These are phyloP conservation scores for Diphasiastrum complanatum DNA, from an alignment of 83 land plant species.

Conservation along the genomic window DNA sequence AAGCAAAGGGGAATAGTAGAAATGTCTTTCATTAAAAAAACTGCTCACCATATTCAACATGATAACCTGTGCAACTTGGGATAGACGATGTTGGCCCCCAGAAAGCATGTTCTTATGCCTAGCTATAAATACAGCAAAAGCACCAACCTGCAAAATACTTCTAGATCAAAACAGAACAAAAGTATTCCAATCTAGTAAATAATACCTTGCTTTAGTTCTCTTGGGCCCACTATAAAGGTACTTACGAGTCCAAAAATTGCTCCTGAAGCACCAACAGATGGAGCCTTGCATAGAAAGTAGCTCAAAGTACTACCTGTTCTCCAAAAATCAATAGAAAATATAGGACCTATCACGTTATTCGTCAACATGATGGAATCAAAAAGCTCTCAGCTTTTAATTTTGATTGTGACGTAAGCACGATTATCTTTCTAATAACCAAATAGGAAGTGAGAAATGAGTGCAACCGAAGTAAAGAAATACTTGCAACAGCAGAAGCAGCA, in stretches of 20 bases:
- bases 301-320: constrained; percentile 64
- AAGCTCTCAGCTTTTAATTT: no score
- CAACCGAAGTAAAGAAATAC: constrained; percentile 29
- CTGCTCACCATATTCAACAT: constrained; percentile 12
- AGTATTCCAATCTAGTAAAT: no score
- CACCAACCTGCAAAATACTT: constrained; percentile 10
- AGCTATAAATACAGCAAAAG: constrained; percentile 13
- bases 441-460: not conserved
- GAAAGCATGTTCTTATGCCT: constrained; percentile 12
- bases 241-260: constrained; percentile 87
- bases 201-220: no score
- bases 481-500: constrained; percentile 61
- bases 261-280: constrained; percentile 89
- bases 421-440: no score
- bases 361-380: no score
- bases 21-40: not conserved
- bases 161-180: no score
- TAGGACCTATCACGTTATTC: not conserved
- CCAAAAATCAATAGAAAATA: no score
- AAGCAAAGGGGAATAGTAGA: not conserved
- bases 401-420: no score
- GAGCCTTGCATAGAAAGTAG: constrained; percentile 51
- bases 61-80: not conserved
- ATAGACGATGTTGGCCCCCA: not conserved
- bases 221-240: no score